A percentile compares a stretch with the other conserved stretches of the same genome.
phyloP scores from a whole-genome alignment of 2,329 filamentous ascomycete species.

The Ophiocordyceps camponoti-saundersi region DNA sequence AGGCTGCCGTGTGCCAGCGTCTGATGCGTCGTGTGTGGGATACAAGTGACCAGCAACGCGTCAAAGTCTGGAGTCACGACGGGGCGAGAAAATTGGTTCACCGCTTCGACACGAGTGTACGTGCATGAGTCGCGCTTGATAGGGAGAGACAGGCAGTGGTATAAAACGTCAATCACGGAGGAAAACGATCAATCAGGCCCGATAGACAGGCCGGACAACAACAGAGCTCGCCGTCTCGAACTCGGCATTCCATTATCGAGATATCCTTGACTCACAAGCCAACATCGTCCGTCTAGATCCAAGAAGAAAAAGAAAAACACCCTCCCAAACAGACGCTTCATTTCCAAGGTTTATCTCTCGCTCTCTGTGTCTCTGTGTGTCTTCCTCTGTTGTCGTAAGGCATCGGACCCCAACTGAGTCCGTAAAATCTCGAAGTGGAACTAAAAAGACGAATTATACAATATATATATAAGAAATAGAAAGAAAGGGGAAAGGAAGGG shows the following conservation, averaged over 20 bases:
- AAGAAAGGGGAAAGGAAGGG: background rate
- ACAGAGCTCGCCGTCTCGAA: background rate
- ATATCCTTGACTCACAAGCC: background rate
- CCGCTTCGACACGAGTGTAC: too few species aligned
- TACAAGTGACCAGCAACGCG: conserved; percentile 48
- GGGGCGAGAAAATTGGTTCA: conserved; percentile 15
- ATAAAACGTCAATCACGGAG: too few species aligned
- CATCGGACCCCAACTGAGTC: background rate
- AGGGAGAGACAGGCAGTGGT: too few species aligned
- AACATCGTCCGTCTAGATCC: background rate
- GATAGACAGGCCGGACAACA: background rate
- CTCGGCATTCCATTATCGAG: background rate
- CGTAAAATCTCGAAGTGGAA: background rate
- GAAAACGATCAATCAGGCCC: background rate
- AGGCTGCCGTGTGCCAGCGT: conserved; percentile 30
- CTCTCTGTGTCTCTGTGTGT: background rate
- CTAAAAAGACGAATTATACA: background rate
- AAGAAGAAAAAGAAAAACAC: background rate
- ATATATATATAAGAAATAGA: background rate
- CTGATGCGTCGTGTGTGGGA: conserved; percentile 43
- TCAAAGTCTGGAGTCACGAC: conserved; percentile 47
- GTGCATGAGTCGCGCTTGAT: too few species aligned
- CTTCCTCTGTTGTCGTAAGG: background rate
- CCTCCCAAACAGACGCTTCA: background rate
- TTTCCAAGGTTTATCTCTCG: background rate